Percentiles rank a stretch among this genome's conserved stretches.
Evolutionary conservation across 2,329 filamentous ascomycete genomes (phyloP).

Genomic region (Beauveria brongniartii): DNA sequence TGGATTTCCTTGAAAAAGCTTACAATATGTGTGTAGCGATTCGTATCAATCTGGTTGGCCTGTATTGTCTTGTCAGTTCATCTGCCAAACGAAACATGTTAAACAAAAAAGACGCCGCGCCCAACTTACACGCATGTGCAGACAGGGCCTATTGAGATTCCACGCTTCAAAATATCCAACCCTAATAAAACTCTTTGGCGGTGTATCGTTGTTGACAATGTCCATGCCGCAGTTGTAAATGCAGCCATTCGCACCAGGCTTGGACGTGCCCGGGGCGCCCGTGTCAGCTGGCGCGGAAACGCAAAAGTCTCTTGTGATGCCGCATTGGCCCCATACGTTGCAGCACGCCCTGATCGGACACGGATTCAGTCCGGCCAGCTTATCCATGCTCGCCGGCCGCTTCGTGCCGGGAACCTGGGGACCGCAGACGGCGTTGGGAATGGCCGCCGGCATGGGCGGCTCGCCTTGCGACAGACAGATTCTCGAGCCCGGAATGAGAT

Average conservation of each 20-base stretch:
- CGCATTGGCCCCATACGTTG: constrained; percentile 13
- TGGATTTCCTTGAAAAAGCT: not conserved
- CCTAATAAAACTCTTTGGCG: not conserved
- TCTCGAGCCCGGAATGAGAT: constrained; percentile 5
- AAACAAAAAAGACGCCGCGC: not conserved
- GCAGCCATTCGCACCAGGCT: constrained; percentile 26
- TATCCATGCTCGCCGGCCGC: constrained; percentile 17
- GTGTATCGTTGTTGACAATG: constrained; percentile 12
- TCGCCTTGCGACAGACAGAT: constrained; percentile 19
- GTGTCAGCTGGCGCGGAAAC: constrained; percentile 8
- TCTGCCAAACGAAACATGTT: too few relatives aligned
- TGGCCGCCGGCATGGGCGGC: constrained; percentile 19
- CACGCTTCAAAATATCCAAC: constrained; percentile 18
- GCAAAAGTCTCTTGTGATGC: constrained; percentile 4
- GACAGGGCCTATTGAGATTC: constrained; percentile 12
- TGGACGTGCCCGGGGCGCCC: constrained; percentile 14
- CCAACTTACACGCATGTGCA: constrained; percentile 10
- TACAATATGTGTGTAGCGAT: not conserved
- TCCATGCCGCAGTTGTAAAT: constrained; percentile 33
- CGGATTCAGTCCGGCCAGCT: constrained; percentile 26
- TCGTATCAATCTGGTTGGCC: not conserved
- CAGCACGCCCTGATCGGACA: constrained; percentile 20
- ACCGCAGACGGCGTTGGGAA: constrained; percentile 33
- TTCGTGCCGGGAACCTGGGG: constrained; percentile 30
- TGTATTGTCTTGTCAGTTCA: not conserved